These are phyloP conservation scores for Carpinus viminea DNA, from an alignment of 306 rosid genomes.

Conservation along the genomic window DNA sequence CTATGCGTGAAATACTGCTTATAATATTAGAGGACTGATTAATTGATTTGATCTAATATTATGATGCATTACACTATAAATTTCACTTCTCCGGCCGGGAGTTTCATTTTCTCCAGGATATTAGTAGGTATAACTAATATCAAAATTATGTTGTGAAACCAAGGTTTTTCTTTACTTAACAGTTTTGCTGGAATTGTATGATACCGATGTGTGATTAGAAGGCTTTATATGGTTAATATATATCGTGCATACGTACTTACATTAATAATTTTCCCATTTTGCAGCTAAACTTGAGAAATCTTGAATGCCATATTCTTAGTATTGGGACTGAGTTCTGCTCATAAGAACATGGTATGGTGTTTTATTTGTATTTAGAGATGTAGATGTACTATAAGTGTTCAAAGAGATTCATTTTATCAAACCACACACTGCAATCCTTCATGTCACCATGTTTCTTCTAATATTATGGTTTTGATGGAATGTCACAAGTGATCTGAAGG, in stretches of 20 bases:
- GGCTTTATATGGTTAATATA: constrained; percentile 15
- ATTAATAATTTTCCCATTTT: constrained; percentile 18
- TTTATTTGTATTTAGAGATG: constrained; percentile 27
- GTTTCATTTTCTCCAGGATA: no score
- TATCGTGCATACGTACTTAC: constrained; percentile 18
- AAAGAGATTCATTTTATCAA: not conserved
- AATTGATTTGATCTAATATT: not conserved
- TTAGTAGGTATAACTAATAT: no score
- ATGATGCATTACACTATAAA: not conserved
- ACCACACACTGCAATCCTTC: not conserved
- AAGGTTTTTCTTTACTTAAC: not conserved
- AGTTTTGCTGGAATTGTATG: not conserved
- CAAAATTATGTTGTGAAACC: not conserved
- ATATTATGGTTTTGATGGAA: not conserved
- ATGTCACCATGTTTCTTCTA: not conserved
- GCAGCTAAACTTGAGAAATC: constrained; percentile 84
- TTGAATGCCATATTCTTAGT: constrained; percentile 80
- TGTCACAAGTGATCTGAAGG: not conserved
- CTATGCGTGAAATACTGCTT: not conserved
- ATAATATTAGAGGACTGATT: not conserved
- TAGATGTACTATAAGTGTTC: not conserved
- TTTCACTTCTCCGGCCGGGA: not conserved
- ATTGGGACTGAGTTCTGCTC: constrained; percentile 65
- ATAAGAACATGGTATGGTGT: constrained; percentile 29
- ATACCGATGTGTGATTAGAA: not conserved